Evolutionary conservation across 352 stramenopile species (phyloP), one percentile per base, ranked within the genome.

Genomic region (Phytophthora fragariae): DNA sequence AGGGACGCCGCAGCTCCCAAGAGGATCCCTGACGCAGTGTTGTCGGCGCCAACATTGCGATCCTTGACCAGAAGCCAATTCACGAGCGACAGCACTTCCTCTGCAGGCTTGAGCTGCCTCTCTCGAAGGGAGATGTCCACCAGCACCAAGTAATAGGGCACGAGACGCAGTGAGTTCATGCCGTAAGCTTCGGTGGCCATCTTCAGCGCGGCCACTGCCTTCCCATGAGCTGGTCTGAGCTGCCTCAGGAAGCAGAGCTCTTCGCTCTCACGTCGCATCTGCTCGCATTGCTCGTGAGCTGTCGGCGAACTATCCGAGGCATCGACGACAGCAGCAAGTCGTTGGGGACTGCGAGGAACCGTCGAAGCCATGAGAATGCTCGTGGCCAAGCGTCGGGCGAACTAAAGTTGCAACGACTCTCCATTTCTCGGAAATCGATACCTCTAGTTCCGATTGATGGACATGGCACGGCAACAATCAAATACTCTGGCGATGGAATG

Each of bases 41-140:
- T 58, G 24, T 72, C 19, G n/a, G 27, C 44, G 35, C 53, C 57
- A 14, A 47, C 41, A 24, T 85, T 82, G 17, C 70, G 76, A 57
- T 88, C 80, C 65, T 92, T 91, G 44, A 94, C 81, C 33, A 92
- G 58, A 47, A 91, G 77, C 85, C 85, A 94, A 75, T 92, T 92
- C 59, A 92, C 75, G 14, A 92, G 78, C 3, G 84, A 88, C 2
- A 94, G 76, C 21, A 91, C 65, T 50, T 92, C 83, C 55, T 94
- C 85, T 1, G 84, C 82, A 63, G 85, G 81, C 53, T 88, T 89
- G 47, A 92, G 72, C 46, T 92, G 81, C 5, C 79, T 76, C 55
- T 92, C 78, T 60, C 84, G 72, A 44, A 94, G 73, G 8, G 79
- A 76, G 29, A 94, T 85, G 19, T 92, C 81, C 8, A 86, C 79